phyloP scores from a whole-genome alignment of 106 monocot species.

The Amphibolis antarctica region DNA sequence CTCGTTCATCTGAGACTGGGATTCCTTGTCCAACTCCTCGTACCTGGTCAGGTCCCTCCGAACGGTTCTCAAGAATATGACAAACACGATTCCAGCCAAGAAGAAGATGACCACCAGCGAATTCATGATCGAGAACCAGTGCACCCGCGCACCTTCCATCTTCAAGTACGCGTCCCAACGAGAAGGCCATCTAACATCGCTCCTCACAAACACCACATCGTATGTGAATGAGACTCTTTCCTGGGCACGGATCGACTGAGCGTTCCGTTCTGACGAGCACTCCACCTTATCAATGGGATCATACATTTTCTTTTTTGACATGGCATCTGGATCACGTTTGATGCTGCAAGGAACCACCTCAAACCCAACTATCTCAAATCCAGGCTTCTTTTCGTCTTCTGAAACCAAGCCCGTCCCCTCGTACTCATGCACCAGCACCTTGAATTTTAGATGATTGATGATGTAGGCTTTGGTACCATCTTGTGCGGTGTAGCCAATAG shows the following conservation, averaged over 20 bases:
- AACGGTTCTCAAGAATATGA: constrained; percentile 55
- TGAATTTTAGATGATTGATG: constrained; percentile 56
- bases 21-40: constrained; percentile 50
- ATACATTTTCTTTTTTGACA: constrained; percentile 36
- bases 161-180: constrained; percentile 63
- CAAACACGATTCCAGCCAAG: constrained; percentile 55
- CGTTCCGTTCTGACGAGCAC: constrained; percentile 29
- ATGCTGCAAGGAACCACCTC: constrained; percentile 57
- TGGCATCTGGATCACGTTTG: constrained; percentile 28
- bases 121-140: constrained; percentile 75
- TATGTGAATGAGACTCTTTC: constrained; percentile 57
- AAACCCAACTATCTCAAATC: constrained; percentile 55
- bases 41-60: constrained; percentile 55
- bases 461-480: constrained; percentile 31
- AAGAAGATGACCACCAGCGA: constrained; percentile 63
- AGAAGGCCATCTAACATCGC: constrained; percentile 58
- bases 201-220: constrained; percentile 45
- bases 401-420: constrained; percentile 32
- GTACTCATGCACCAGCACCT: constrained; percentile 50
- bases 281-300: constrained; percentile 24
- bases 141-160: constrained; percentile 51
- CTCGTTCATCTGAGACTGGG: constrained; percentile 57
- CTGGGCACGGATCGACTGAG: constrained; percentile 37
- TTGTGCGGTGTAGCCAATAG: constrained; percentile 30
- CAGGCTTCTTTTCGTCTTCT: constrained; percentile 31